Evolutionary conservation across 164 flowering plant genomes (phyloP).

Genomic region (Chimonanthus praecox): DNA sequence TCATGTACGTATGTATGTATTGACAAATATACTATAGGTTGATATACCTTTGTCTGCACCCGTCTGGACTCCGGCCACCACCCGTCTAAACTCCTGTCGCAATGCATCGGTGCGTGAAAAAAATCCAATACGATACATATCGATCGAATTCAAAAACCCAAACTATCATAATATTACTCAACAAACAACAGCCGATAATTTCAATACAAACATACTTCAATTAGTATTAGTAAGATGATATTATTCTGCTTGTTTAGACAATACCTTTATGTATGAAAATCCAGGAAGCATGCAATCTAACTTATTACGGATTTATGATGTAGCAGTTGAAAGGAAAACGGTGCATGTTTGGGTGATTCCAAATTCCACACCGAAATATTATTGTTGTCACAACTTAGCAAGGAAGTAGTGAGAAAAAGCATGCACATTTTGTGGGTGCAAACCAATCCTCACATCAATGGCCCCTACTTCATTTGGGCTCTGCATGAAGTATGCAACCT

Average conservation of each 20-base stretch:
- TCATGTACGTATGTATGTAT: too few relatives aligned
- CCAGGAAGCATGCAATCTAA: not conserved
- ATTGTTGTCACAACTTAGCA: slow-evolving; percentile 1
- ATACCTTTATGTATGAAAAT: not conserved
- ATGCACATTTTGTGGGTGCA: slow-evolving; percentile 21
- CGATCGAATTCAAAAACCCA: too few relatives aligned
- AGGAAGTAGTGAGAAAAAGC: slow-evolving; percentile 36
- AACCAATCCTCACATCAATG: slow-evolving; percentile 39
- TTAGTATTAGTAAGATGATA: not conserved
- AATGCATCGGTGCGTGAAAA: too few relatives aligned
- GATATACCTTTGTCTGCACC: too few relatives aligned
- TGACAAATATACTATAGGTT: too few relatives aligned
- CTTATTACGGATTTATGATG: too few relatives aligned
- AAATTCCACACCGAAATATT: not conserved
- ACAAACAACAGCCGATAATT: too few relatives aligned
- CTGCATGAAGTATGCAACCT: slow-evolving; percentile 48
- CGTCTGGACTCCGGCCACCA: too few relatives aligned
- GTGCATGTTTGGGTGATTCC: not conserved
- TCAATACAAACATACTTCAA: not conserved
- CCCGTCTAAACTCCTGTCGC: too few relatives aligned
- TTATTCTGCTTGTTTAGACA: not conserved
- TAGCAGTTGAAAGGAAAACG: too few relatives aligned
- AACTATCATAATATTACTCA: too few relatives aligned
- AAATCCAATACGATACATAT: too few relatives aligned
- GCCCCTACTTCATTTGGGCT: slow-evolving; percentile 28